Conservation (phyloP, 169 alveolate genomes). For the Miamiensis avidus region DNA sequence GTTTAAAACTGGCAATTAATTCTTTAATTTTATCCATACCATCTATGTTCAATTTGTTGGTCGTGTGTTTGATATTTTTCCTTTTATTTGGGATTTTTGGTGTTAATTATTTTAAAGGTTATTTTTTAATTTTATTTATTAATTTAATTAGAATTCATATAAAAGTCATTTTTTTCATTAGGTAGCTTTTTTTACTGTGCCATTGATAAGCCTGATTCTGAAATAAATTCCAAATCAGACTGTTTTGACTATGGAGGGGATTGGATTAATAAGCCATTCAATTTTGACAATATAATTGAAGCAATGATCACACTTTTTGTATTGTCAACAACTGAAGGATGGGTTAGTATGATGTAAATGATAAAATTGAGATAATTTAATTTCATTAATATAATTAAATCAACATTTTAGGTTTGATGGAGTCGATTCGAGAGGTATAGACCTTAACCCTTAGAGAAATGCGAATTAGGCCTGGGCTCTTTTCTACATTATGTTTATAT, state of each 20-base stretch:
- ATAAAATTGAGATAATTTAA: not conserved
- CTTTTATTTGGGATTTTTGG: slow-evolving; percentile 84
- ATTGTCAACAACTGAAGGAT: slow-evolving; percentile 30
- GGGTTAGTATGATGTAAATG: slow-evolving; percentile 22
- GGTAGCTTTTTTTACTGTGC: not conserved
- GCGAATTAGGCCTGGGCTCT: slow-evolving; percentile 58
- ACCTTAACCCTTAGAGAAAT: slow-evolving; percentile 45
- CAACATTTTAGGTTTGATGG: not conserved
- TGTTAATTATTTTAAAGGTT: slow-evolving; percentile 63
- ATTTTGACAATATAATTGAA: slow-evolving; percentile 27
- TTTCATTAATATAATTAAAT: not conserved
- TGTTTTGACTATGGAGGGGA: not conserved
- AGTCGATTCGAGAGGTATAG: slow-evolving; percentile 23
- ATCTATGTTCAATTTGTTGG: slow-evolving; percentile 70
- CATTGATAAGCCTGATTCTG: not conserved
- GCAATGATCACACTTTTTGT: slow-evolving; percentile 16
- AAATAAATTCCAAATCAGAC: not conserved
- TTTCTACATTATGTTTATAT: slow-evolving; percentile 71
- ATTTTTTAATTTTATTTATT: not conserved
- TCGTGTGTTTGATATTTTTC: slow-evolving; percentile 66
- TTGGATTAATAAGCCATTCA: slow-evolving; percentile 18
- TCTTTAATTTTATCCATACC: slow-evolving; percentile 71
- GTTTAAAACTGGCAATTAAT: slow-evolving; percentile 65
- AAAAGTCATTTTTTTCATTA: not conserved
- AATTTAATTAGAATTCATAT: not conserved